Evolutionary conservation across 2,329 filamentous ascomycete genomes (phyloP).

Genomic region (Claviceps cyperi): DNA sequence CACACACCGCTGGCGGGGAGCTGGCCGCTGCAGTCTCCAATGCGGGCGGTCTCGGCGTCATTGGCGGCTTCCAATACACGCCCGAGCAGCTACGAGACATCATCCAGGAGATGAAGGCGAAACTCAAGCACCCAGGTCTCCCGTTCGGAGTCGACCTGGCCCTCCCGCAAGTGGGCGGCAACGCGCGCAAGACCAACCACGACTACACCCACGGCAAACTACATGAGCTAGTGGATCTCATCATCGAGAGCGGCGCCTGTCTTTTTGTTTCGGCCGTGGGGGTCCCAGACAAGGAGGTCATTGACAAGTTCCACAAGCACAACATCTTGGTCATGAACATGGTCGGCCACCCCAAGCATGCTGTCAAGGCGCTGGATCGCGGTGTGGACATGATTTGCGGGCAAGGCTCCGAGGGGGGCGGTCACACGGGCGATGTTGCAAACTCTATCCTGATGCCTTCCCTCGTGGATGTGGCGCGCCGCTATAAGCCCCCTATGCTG

Average conservation of each 20-base stretch:
- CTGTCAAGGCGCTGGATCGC: slow-evolving; percentile 69
- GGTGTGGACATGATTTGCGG: slow-evolving; percentile 87
- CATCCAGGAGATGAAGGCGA: slow-evolving; percentile 71
- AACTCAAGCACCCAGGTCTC: slow-evolving; percentile 49
- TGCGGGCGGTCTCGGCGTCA: slow-evolving; percentile 69
- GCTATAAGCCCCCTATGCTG: slow-evolving; percentile 55
- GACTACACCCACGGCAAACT: slow-evolving; percentile 88
- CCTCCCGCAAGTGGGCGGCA: slow-evolving; percentile 74
- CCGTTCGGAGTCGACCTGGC: slow-evolving; percentile 89
- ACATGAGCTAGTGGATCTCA: slow-evolving; percentile 76
- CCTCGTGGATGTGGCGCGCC: slow-evolving; percentile 67
- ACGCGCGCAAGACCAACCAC: slow-evolving; percentile 80
- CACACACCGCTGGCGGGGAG: slow-evolving; percentile 61
- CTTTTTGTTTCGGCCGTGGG: slow-evolving; percentile 84
- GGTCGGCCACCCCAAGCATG: slow-evolving; percentile 87
- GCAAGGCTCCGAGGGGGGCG: slow-evolving; percentile 86
- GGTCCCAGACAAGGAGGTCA: slow-evolving; percentile 59
- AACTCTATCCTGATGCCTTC: slow-evolving; percentile 77
- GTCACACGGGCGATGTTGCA: slow-evolving; percentile 79
- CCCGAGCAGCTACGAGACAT: slow-evolving; percentile 63
- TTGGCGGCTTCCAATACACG: slow-evolving; percentile 58
- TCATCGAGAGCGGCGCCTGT: slow-evolving; percentile 67
- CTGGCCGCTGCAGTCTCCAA: slow-evolving; percentile 82
- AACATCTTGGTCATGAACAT: slow-evolving; percentile 92
- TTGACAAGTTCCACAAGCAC: slow-evolving; percentile 62